These are phyloP conservation scores for Aspergillus fructus DNA, from an alignment of 2,329 filamentous ascomycete species.

Conservation along the genomic window DNA sequence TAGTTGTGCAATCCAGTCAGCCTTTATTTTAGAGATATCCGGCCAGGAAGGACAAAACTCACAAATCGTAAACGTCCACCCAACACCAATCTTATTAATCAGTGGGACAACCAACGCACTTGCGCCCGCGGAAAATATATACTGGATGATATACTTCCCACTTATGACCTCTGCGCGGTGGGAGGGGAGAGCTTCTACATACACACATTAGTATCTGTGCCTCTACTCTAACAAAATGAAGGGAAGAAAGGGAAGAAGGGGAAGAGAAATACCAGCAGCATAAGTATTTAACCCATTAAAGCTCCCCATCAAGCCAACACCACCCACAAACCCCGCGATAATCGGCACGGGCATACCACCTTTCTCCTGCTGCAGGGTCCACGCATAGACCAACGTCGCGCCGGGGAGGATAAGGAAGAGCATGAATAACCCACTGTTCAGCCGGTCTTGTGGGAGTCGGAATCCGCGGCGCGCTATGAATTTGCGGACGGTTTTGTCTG, in stretches of 20 bases:
- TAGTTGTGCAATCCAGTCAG: neutral
- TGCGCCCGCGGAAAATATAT: constrained; percentile 69
- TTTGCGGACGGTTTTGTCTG: constrained; percentile 64
- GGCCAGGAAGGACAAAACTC: constrained; percentile 25
- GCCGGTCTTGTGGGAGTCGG: constrained; percentile 67
- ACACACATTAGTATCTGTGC: constrained; percentile 45
- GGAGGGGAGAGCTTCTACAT: constrained; percentile 43
- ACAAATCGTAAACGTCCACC: constrained; percentile 75
- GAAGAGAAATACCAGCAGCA: constrained; percentile 27
- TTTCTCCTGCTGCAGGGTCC: constrained; percentile 56
- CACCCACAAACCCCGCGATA: constrained; percentile 70
- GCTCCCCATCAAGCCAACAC: constrained; percentile 69
- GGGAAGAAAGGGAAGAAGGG: neutral
- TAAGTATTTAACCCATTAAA: constrained; percentile 77
- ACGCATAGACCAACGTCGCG: constrained; percentile 68
- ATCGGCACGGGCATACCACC: constrained; percentile 62
- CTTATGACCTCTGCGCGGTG: constrained; percentile 70
- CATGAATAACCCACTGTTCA: constrained; percentile 59
- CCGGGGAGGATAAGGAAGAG: constrained; percentile 59
- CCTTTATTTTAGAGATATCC: too few relatives aligned
- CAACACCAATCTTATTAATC: constrained; percentile 70
- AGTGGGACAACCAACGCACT: constrained; percentile 71
- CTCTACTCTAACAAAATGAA: constrained; percentile 19
- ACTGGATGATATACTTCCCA: constrained; percentile 76
- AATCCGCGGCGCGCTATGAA: constrained; percentile 63